Base-by-base conservation (phyloP, 176 grass and related monocot species). In the Zizania latifolia region DNA sequence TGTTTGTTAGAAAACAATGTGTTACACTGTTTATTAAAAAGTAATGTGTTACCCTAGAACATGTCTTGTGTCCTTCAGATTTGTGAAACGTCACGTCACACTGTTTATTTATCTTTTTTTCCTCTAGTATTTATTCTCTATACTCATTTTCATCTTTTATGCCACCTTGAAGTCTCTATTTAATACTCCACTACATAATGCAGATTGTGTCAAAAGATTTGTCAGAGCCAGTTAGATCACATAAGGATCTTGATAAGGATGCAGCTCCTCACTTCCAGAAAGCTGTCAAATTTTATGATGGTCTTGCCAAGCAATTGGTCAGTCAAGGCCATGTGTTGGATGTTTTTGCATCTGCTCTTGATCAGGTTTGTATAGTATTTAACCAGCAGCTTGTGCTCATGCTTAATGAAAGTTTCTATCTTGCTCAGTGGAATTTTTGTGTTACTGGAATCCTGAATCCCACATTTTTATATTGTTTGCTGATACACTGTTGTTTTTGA, bases 161-260 rank as follows among this genome's bases (percentile, higher is more conserved):
- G 58, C 62, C 55, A 26, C 1, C 64, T 70, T 62, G 28, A 56
- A 77, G 68, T 80, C 35, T 17, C 30, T 11, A 19, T 58, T 67
- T 62, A 77, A 53, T 61, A 35, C 43, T 72, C 9, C 27, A 61
- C 45, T 85, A 6, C 22, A 2, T 22, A 76, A 46, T 85, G 84
- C 86, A 94, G 95, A 94, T 99, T 86, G 95, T 99, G 41, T 92
- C 91, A 8, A 94, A 94, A 74, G 95, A 99, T 87, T 78, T 94
- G 64, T 94, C 95, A 46, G 95, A 99, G 72, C 95, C 89, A 28
- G 89, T 94, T 23, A 88, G 95, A 66, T 99, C 95, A 21, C 95
- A 99, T 83, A 99, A 99, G 83, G 95, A 99, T 81, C 86, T 99
- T 40, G 95, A 93, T 60, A 99, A 99, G 78, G 95, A 99, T 33